Conservation (phyloP, 2,329 filamentous ascomycete genomes). For the Stagonosporopsis cucurbitacearum region DNA sequence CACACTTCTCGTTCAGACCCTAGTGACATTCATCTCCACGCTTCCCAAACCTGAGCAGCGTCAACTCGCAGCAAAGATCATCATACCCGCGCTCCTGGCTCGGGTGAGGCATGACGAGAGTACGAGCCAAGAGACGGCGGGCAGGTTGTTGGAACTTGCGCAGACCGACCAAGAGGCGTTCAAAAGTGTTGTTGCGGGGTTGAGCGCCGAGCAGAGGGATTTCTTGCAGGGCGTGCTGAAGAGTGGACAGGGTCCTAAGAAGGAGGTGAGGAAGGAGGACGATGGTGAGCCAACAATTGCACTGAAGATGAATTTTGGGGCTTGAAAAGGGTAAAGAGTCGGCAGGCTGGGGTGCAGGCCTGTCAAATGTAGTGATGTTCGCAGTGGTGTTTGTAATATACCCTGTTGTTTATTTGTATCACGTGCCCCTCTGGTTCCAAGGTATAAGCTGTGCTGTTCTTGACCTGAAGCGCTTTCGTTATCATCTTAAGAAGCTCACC, state of each 20-base stretch:
- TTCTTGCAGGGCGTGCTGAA: conserved; percentile 84
- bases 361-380: not conserved
- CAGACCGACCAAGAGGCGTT: conserved; percentile 76
- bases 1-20: conserved; percentile 71
- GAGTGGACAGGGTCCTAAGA: conserved; percentile 57
- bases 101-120: conserved; percentile 69
- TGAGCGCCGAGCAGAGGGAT: conserved; percentile 73
- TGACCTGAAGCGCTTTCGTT: too few relatives aligned
- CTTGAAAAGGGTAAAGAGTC: too few relatives aligned
- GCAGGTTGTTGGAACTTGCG: conserved; percentile 80
- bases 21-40: conserved; percentile 72
- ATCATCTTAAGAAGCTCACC: not conserved
- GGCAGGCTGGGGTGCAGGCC: too few relatives aligned
- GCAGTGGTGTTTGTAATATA: not conserved
- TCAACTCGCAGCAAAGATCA: conserved; percentile 71
- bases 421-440: not conserved
- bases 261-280: conserved; percentile 61
- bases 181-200: conserved; percentile 71
- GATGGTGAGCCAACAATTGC: conserved; percentile 78
- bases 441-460: too few relatives aligned
- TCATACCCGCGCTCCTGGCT: conserved; percentile 78
- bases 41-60: conserved; percentile 37
- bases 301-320: conserved; percentile 86
- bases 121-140: conserved; percentile 72
- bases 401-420: not conserved